Base-by-base conservation (phyloP, 306 rosid genomes). In the Pterocarpus santalinus region DNA sequence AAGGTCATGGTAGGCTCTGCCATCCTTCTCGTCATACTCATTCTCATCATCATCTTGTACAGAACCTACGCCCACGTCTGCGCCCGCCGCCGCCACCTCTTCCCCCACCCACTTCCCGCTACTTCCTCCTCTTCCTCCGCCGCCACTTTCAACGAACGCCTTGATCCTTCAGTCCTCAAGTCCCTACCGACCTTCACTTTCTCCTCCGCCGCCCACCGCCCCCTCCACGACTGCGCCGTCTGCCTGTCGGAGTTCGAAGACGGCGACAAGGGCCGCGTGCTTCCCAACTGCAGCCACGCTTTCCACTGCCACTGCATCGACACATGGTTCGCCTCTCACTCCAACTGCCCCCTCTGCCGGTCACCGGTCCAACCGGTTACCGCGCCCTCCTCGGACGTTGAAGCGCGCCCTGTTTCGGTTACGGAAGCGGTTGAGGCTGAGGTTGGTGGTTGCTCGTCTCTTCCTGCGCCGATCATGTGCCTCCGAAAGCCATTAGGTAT, bases 301-400 rank as follows among this genome's bases (percentile, higher is more conserved):
- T 90, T 90, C 74, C 92, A 90, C 63, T 43, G 78, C 0, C 43
- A 75, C 1, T 90, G 90, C 77, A 87, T 87, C 7, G 91, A 87
- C 38, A 33, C 63, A 17, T 90, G 94, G 94, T 85, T 90, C 64
- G 69, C 15, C 5, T 81, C 90, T 14, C 89, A 81, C 73, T 85
- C 92, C 30, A 90, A 62, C 7, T 89, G 94, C n/a, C 94, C 92
- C 10, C 88, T 88, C 4, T 88, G 92, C 65, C 60, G 92, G 47
- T 5, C 78, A 22, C 73, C 75, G 49, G 82, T 71, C 28, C 68
- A 13, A 43, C 86, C 79, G 44, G 44, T 43, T 72, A 61, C 3
- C 5, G 2, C 39, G 22, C 55, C 22, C 55, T n/a, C 34, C 0
- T 2, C 28, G 4, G 5, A 13, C 0, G 2, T 2, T 11, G 76